Percentiles rank a stretch among this genome's conserved stretches.
Conservation (phyloP, 805 yeast genomes). For the Kodamaea kaohsiungensis region DNA sequence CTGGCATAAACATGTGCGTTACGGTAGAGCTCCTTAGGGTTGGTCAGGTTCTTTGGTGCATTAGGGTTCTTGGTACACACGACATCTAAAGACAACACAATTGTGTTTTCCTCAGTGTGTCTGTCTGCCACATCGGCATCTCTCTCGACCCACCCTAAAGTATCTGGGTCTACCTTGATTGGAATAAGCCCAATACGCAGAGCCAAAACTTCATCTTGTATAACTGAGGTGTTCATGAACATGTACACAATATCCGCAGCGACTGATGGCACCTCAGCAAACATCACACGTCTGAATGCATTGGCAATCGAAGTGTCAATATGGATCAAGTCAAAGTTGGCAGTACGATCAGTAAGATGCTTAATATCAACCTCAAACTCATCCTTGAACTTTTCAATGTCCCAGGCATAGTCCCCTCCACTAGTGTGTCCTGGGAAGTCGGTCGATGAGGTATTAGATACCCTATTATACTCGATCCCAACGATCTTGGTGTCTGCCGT, state of each 20-base stretch:
- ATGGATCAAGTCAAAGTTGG: constrained; percentile 84
- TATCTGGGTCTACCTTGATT: constrained; percentile 86
- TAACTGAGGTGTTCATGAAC: constrained; percentile 92
- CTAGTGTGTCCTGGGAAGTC: constrained; percentile 88
- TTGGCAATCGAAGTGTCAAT: constrained; percentile 92
- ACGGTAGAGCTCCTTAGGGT: constrained; percentile 80
- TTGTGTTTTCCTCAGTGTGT: constrained; percentile 85
- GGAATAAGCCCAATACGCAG: constrained; percentile 95
- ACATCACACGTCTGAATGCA: constrained; percentile 96
- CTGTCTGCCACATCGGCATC: constrained; percentile 60
- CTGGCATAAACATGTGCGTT: constrained; percentile 87
- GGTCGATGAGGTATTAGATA: constrained; percentile 82
- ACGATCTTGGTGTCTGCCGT: constrained; percentile 54
- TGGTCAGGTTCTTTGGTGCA: constrained; percentile 74
- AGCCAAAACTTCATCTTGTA: constrained; percentile 95
- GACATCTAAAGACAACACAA: constrained; percentile 78
- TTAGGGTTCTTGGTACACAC: constrained; percentile 83
- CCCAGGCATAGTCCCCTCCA: constrained; percentile 74
- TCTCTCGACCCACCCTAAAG: constrained; percentile 78
- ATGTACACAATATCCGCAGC: constrained; percentile 92
- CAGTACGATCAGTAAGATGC: constrained; percentile 63
- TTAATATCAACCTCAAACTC: constrained; percentile 66
- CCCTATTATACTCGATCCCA: constrained; percentile 87
- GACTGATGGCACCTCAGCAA: constrained; percentile 93
- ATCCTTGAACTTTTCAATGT: constrained; percentile 73